Base-by-base conservation (phyloP, 768 basidiomycete species). In the Vishniacozyma victoriae region DNA sequence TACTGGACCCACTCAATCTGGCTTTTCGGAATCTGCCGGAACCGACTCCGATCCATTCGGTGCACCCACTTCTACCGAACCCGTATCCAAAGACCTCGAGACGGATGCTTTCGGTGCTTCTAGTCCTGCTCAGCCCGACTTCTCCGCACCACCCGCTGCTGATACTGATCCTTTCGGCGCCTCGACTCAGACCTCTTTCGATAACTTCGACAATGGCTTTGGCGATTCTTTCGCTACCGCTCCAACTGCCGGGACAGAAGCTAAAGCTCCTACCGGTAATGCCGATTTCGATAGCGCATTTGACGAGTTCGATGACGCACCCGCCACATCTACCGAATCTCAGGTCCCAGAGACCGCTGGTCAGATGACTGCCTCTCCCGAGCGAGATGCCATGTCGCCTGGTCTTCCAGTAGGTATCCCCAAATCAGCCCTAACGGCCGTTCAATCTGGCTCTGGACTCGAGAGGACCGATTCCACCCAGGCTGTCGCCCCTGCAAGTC, bases 351-450 rank as follows among this genome's bases (percentile, higher is more conserved):
- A 18, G n/a, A n/a, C 19, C 38, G 9, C 29, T 35, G 37, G 44
- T 33, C 27, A 48, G 20, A n/a, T n/a, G 6, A n/a, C 13, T 23
- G 14, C 23, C 1, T n/a, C n/a, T n/a, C n/a, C n/a, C n/a, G n/a
- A n/a, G n/a, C n/a, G n/a, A n/a, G n/a, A n/a, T 23, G 45, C 36
- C 18, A 60, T 63, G 25, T 75, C 78, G 6, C 41, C 15, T 14
- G 50, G 55, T 15, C 38, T 62, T 54, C 75, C 82, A 16, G 81
- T 82, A 64, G 79, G 78, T 41, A 46, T 67, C 1, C 45, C 59
- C 19, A 64, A 64, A 44, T 56, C 58, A 1, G 56, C 57, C 9
- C 16, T 59, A 4, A 54, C 67, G 0, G 18, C 53, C 5, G 39
- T 31, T 43, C 54, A 45, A 35, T 68, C 52, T 31, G 59, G n/a